Base-by-base conservation (phyloP, 352 stramenopile species). In the Phytophthora citrophthora region DNA sequence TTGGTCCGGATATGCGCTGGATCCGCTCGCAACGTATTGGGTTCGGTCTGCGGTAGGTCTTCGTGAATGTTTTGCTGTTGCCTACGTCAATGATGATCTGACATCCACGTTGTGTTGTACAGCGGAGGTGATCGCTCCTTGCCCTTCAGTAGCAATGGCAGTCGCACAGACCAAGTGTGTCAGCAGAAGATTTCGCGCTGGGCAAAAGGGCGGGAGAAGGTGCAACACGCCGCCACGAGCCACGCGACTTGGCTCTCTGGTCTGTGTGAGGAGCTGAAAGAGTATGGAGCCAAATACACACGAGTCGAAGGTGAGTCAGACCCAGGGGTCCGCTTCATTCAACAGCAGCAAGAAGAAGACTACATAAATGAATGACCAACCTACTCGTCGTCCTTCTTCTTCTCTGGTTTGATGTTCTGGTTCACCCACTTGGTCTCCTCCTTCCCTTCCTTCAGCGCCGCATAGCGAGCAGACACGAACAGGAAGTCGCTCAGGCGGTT, bases 401-500 rank as follows among this genome's bases (percentile, higher is more conserved):
- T 66, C 23, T 66, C 58, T 1, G 73, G 69, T 24, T 83, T 86
- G 52, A 90, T 71, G 68, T 90, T 90, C 69, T 88, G 80, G 61
- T 92, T 92, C 43, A 81, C 72, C 83, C 83, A 92, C 59, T 89
- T 90, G 65, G 81, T 92, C 68, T 92, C 83, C 50, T 88, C 75
- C 49, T 89, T 92, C 44, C 71, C 77, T 52, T 89, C 77, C n/a
- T 70, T 75, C 12, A 87, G 34, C 12, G 83, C 83, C 9, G 81
- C 76, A 49, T 77, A 88, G 27, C 83, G 83, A 27, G 83, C 83
- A 8, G 88, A 80, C n/a, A 95, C 85, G 62, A 96, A 97, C 12
- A 97, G 55, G 49, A 97, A 95, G 69, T 97, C 89, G 70, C 89
- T 87, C 27, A 97, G 63, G 5, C 88, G 74, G 66, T 97, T 97